Evolutionary conservation across 2,329 filamentous ascomycete genomes (phyloP).

Genomic region (Fusarium lateritium): DNA sequence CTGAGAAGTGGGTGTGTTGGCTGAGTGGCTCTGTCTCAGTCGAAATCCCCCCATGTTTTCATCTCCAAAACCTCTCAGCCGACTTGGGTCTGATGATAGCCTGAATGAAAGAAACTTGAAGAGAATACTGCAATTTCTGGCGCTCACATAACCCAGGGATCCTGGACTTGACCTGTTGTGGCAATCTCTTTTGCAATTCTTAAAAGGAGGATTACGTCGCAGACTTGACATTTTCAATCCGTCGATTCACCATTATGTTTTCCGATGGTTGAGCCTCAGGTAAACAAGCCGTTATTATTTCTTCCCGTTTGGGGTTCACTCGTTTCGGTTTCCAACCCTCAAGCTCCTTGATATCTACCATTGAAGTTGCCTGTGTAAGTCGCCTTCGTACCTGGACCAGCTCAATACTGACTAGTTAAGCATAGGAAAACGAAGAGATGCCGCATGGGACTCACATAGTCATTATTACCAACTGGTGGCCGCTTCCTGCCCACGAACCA

Average conservation of each 20-base stretch:
- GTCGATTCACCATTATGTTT: no score
- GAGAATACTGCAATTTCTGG: neutral
- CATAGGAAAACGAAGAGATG: constrained; percentile 21
- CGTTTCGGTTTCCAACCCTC: neutral
- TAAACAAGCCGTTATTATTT: neutral
- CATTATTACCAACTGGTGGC: constrained; percentile 14
- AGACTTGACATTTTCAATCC: neutral
- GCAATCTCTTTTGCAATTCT: neutral
- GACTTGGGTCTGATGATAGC: neutral
- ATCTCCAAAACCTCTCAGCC: constrained; percentile 5
- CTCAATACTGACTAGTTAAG: neutral
- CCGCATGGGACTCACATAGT: constrained; percentile 11
- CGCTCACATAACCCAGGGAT: neutral
- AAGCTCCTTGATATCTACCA: neutral
- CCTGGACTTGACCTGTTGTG: no score
- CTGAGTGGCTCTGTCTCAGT: constrained; percentile 23
- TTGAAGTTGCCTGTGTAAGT: neutral
- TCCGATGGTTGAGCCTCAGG: no score
- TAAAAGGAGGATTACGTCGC: neutral
- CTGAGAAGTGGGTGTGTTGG: constrained; percentile 7
- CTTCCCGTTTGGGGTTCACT: neutral
- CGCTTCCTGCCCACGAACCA: neutral
- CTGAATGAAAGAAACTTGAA: neutral
- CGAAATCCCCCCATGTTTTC: neutral
- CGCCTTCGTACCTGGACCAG: no score